Evolutionary conservation across 495 filamentous ascomycete genomes (phyloP), one percentile per base, ranked within the genome.

Genomic region (Neurospora intermedia): DNA sequence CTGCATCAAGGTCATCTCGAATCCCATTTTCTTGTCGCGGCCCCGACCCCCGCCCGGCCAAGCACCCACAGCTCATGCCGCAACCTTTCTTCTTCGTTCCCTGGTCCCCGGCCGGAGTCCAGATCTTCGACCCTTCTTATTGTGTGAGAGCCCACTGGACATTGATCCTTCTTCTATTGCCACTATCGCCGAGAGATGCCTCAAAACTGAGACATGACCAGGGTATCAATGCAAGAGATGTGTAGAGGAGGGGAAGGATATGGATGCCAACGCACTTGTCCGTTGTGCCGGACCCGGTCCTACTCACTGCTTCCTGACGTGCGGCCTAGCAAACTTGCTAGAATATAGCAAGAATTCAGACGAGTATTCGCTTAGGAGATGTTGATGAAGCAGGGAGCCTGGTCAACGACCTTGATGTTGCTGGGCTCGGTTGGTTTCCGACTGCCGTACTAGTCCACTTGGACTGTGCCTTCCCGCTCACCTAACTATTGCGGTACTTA

Each of bases 201-300:
- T 70, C 69, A 41, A 69, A 74, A 70, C n/a, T 76, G 74, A 76
- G 74, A 74, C 74, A 76, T 43, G 70, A 70, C 62, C 62, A 74
- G 72, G 59, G 74, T 62, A 69, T 48, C 40, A 23, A 73, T 73
- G 74, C 42, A 75, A 69, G 69, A 72, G 59, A 48, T 62, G 69
- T 41, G 23, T 43, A 54, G 27, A 62, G 59, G 72, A 70, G 69
- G 23, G 45, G 66, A 38, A 46, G 70, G 27, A 5, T 62, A 62
- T 62, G 54, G 23, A 62, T 62, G 23, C 23, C 54, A 62, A 62
- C 27, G 6, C 54, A 62, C 54, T 31, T 62, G 54, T 62, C 31
- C 27, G 23, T 62, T 13, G 54, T 13, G 8, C 23, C 15, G 13
- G 7, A 13, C 54, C 48, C 54, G 23, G 54, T 62, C 15, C 23